Evolutionary conservation across 2,329 filamentous ascomycete genomes (phyloP).

Genomic region (Stagonosporopsis cucurbitacearum): DNA sequence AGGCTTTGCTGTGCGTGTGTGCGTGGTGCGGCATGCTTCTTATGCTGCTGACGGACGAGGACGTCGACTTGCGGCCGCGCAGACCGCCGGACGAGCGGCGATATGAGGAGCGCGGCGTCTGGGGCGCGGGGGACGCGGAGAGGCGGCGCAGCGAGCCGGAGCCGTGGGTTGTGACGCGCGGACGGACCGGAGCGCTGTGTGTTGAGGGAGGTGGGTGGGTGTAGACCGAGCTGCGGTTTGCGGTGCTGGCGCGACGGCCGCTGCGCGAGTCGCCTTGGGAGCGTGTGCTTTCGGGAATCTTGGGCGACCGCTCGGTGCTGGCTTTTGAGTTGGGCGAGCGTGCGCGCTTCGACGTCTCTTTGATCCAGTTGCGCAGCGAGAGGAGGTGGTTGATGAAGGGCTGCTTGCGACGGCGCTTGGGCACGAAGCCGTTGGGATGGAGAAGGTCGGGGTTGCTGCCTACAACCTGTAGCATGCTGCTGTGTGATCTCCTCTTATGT

Average conservation of each 20-base stretch:
- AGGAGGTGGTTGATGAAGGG: conserved; percentile 71
- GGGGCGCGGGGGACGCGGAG: conserved; percentile 82
- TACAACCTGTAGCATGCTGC: conserved; percentile 86
- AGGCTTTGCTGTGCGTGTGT: conserved; percentile 90
- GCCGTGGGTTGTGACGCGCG: conserved; percentile 54
- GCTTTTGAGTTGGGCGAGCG: conserved; percentile 46
- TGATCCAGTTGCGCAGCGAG: conserved; percentile 74
- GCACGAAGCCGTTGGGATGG: conserved; percentile 62
- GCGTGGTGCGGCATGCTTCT: conserved; percentile 79
- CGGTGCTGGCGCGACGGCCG: conserved; percentile 45
- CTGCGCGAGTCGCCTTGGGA: conserved; percentile 15
- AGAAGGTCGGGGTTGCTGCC: conserved; percentile 70
- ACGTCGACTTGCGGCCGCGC: conserved; percentile 92
- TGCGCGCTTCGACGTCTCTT: conserved; percentile 60
- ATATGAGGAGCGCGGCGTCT: conserved; percentile 87
- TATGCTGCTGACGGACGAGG: conserved; percentile 91
- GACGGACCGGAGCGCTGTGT: conserved; percentile 41
- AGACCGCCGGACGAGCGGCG: conserved; percentile 83
- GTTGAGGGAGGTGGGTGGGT: conserved; percentile 40
- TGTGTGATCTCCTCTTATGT: conserved; percentile 68
- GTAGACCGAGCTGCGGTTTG: conserved; percentile 44
- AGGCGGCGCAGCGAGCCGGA: conserved; percentile 60
- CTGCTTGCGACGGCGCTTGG: conserved; percentile 64
- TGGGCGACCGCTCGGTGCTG: conserved; percentile 45
- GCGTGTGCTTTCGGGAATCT: conserved; percentile 25